A percentile compares a stretch with the other conserved stretches of the same genome.
Conservation (phyloP, 2,329 filamentous ascomycete genomes). For the Cordyceps farinosa region DNA sequence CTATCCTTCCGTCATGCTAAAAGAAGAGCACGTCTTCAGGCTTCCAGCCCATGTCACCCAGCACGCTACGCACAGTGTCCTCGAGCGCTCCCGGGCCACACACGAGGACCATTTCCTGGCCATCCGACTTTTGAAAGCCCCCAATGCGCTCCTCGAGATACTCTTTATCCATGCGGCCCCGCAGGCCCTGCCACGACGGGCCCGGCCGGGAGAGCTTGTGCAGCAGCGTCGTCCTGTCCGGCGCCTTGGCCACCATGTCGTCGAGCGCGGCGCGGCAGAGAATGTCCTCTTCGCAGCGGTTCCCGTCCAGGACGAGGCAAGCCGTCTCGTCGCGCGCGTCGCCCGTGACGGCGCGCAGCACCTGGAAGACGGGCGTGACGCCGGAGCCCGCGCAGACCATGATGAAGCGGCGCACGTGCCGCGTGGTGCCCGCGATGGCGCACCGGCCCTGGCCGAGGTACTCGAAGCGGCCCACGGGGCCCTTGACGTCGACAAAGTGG, state of each 20-base stretch:
- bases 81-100: conserved; percentile 79
- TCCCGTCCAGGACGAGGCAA: conserved; percentile 76
- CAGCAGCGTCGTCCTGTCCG: conserved; percentile 58
- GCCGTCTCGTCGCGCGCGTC: conserved; percentile 60
- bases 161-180: conserved; percentile 61
- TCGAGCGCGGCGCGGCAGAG: conserved; percentile 73
- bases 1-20: conserved; percentile 33
- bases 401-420: conserved; percentile 63
- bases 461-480: conserved; percentile 80
- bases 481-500: conserved; percentile 77
- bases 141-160: conserved; percentile 60
- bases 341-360: conserved; percentile 69
- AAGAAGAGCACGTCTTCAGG: conserved; percentile 75
- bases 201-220: conserved; percentile 65
- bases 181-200: conserved; percentile 63
- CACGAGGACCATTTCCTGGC: conserved; percentile 64
- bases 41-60: conserved; percentile 61
- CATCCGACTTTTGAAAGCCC: conserved; percentile 31
- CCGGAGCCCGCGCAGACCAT: conserved; percentile 91
- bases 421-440: conserved; percentile 52
- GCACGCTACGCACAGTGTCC: conserved; percentile 55
- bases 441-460: conserved; percentile 69
- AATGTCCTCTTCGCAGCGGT: conserved; percentile 76
- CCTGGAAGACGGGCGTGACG: conserved; percentile 87
- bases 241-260: conserved; percentile 49